Evolutionary conservation across 345 rosid species (phyloP), one percentile per base, ranked within the genome.

Genomic region (Linum trigynum): DNA sequence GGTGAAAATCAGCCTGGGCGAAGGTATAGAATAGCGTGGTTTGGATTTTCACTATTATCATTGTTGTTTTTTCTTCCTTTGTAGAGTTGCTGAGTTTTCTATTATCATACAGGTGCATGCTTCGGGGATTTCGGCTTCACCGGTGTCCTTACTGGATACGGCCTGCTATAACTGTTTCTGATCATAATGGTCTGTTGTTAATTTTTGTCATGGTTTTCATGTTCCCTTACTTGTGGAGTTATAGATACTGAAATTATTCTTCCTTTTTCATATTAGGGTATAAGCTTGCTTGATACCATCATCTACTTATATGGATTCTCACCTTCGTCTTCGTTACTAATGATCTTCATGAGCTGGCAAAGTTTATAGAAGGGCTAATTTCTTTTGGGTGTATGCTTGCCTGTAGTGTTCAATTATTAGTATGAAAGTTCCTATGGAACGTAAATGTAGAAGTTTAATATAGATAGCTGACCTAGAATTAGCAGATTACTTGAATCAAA

Each of bases 121-220:
- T 89, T 59, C 79, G 96, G 70, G 96, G 92, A 63, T 89, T 89
- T 67, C 87, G 96, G 76, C 87, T 89, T 61, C 96, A 89, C 69
- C 77, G 91, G 64, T 89, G 96, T 66, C 96, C 96, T 14, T 86
- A 85, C 71, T 89, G 96, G 96, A 78, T 89, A 70, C 82, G 92
- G 78, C 96, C 96, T 7, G 81, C 90, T 39, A 82, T 89, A 72
- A 83, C 89, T n/a, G 68, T 89, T 64, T 85, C 89, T 63, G 85
- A 89, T 77, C 89, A 85, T 68, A 85, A 81, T 73, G 91, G 96
- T 86, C 55, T 48, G 79, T 59, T 75, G 38, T 59, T 15, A 36
- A 50, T 57, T 50, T 68, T 56, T 67, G 40, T 55, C 50, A 5
- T 43, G 42, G 5, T 36, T 56, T 71, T 6, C 61, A 62, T 40